Conservation (phyloP, 495 filamentous ascomycete genomes). For the Penicillium fimorum region DNA sequence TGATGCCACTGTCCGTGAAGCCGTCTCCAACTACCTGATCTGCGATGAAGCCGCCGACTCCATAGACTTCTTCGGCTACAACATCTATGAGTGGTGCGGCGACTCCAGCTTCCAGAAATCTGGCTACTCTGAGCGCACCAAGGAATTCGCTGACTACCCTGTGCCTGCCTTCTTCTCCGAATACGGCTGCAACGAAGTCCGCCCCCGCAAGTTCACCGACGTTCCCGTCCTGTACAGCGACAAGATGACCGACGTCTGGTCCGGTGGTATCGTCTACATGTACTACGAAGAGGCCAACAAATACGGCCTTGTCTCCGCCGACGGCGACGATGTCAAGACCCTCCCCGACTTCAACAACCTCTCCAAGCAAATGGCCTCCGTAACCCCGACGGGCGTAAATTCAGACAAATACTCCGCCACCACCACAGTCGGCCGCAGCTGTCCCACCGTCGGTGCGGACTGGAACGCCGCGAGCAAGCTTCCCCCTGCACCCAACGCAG, state of each 20-base stretch:
- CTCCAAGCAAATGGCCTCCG: constrained; percentile 66
- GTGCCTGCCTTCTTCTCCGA: constrained; percentile 97
- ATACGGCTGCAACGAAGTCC: constrained; percentile 86
- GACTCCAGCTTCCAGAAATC: constrained; percentile 69
- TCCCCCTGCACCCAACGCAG: constrained; percentile 78
- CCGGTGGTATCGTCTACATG: constrained; percentile 97
- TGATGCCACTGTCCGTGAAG: constrained; percentile 70
- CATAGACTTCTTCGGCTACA: constrained; percentile 99
- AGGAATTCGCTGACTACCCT: constrained; percentile 82
- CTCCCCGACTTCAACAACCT: constrained; percentile 74
- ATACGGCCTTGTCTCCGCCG: constrained; percentile 77
- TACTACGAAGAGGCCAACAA: constrained; percentile 91
- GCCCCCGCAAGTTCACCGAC: constrained; percentile 80
- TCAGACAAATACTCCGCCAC: constrained; percentile 64
- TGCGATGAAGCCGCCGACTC: constrained; percentile 66
- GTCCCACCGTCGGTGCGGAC: constrained; percentile 61
- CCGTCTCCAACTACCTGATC: constrained; percentile 88
- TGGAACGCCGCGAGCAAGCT: constrained; percentile 74
- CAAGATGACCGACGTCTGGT: constrained; percentile 84
- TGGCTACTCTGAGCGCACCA: constrained; percentile 74
- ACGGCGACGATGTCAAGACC: constrained; percentile 53
- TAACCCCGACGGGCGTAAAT: constrained; percentile 62
- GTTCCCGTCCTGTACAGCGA: constrained; percentile 75
- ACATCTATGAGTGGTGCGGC: constrained; percentile 99
- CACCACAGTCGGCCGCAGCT: constrained; percentile 66